Base-by-base conservation (phyloP, 2,329 filamentous ascomycete genomes). In the Fusarium sp. region DNA sequence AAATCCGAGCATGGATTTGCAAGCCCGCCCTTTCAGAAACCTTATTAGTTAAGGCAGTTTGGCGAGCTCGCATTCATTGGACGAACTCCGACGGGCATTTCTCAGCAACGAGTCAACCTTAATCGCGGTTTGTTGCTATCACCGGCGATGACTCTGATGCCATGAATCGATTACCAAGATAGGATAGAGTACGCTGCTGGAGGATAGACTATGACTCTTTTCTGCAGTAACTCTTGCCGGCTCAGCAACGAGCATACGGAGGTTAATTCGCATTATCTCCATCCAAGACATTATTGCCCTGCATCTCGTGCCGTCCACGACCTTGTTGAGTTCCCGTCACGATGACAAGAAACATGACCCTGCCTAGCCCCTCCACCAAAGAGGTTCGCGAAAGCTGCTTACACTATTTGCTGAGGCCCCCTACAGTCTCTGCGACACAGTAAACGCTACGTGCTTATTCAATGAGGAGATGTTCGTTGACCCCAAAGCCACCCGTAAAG, bases 291-390 rank as follows among this genome's bases (percentile, higher is more conserved):
- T 39, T 63, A 66, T 39, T 63, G n/a, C 42, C 29, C 41, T 62
- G 44, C 58, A 58, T 66, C 62, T 42, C 62, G 62, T 65, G 62
- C 35, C 58, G 29, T 55, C 51, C 39, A 46, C 19, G 7, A 42
- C 41, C 32, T 51, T 50, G 48, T 44, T 58, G 52, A 63, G 49
- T 49, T 39, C 46, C 56, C 32, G 45, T 65, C 64, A 68, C 65
- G 50, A 65, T 67, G 63, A 54, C 49, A 53, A 51, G 32, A n/a
- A 59, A 50, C 32, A 56, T 68, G 65, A 69, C 60, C 58, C 24
- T 45, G 31, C 35, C 36, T 31, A 13, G 10, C 34, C 6, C 15
- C 45, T 19, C 19, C 19, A 19, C 46, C 41, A 38, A 15, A 34
- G 10, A 48, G 40, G 35, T 38, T 56, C 29, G 12, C 19, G 8